These are phyloP conservation scores for Heliophila coronopifolia DNA, from an alignment of 441 rosid species.

Conservation along the genomic window DNA sequence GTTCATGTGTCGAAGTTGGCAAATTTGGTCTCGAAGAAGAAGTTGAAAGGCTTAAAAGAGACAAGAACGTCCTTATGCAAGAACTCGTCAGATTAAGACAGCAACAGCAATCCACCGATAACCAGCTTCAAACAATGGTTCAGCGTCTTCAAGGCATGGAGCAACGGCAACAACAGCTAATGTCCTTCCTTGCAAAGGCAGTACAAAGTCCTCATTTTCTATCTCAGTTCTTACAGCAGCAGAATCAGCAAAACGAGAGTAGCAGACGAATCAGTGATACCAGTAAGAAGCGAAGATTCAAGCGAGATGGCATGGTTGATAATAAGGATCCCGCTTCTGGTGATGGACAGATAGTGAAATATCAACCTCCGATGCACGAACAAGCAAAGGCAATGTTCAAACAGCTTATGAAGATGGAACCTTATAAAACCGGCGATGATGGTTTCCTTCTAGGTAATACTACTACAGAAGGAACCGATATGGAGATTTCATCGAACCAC, in stretches of 20 bases:
- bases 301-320: slow-evolving; percentile 49
- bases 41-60: slow-evolving; percentile 90
- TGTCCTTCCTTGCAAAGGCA: slow-evolving; percentile 92
- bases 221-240: slow-evolving; percentile 90
- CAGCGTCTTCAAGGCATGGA: slow-evolving; percentile 94
- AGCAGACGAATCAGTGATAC: slow-evolving; percentile 55
- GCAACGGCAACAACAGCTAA: slow-evolving; percentile 89
- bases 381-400: slow-evolving; percentile 59
- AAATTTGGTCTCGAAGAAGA: slow-evolving; percentile 90
- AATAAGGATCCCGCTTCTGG: slow-evolving; percentile 38
- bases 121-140: slow-evolving; percentile 66
- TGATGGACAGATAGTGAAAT: slow-evolving; percentile 86
- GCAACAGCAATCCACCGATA: slow-evolving; percentile 82
- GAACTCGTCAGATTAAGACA: slow-evolving; percentile 85
- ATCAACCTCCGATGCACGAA: slow-evolving; percentile 65
- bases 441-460: slow-evolving; percentile 40
- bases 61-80: slow-evolving; percentile 91
- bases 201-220: slow-evolving; percentile 84
- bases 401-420: slow-evolving; percentile 58
- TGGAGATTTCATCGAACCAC: slow-evolving; percentile 35
- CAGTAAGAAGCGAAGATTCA: slow-evolving; percentile 79
- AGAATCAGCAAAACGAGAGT: slow-evolving; percentile 76
- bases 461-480: slow-evolving; percentile 36
- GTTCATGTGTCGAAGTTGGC: slow-evolving; percentile 85
- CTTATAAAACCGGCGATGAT: slow-evolving; percentile 41